Evolutionary conservation across 2,329 filamentous ascomycete species (phyloP).

Genomic region (Clonostachys byssicola): DNA sequence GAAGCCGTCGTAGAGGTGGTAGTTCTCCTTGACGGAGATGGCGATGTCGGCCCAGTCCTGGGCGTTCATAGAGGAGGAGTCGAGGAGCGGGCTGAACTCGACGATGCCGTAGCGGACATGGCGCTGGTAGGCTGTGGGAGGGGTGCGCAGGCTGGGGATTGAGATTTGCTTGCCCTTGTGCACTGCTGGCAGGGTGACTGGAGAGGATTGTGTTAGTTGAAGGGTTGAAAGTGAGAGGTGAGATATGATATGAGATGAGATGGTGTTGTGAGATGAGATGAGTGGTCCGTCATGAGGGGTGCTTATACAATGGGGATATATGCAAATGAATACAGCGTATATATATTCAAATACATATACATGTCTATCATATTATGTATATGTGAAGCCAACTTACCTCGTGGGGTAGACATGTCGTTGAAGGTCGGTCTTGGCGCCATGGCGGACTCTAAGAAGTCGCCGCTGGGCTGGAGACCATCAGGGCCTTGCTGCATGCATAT

Average conservation of each 20-base stretch:
- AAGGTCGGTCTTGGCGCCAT: conserved; percentile 81
- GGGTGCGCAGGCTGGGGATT: conserved; percentile 72
- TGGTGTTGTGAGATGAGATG: neutral
- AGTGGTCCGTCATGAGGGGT: no score
- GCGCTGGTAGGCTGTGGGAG: conserved; percentile 72
- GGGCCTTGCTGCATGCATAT: conserved; percentile 88
- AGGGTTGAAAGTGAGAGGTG: neutral
- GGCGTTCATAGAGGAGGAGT: conserved; percentile 86
- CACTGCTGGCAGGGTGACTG: conserved; percentile 45
- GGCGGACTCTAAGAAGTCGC: conserved; percentile 76
- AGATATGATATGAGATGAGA: neutral
- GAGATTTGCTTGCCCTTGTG: conserved; percentile 41
- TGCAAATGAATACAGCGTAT: no score
- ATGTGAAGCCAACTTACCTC: conserved; percentile 12
- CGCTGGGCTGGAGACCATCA: conserved; percentile 75
- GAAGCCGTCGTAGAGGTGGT: conserved; percentile 84
- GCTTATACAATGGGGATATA: no score
- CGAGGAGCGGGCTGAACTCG: conserved; percentile 80
- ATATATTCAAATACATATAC: no score
- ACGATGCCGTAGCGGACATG: conserved; percentile 80
- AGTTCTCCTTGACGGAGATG: conserved; percentile 74
- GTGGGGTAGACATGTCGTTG: conserved; percentile 57
- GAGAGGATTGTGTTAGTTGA: neutral
- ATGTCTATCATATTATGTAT: no score
- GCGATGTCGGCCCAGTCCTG: conserved; percentile 85